These are phyloP conservation scores for Ramaria sp. DNA, from an alignment of 768 basidiomycete species.

Conservation along the genomic window DNA sequence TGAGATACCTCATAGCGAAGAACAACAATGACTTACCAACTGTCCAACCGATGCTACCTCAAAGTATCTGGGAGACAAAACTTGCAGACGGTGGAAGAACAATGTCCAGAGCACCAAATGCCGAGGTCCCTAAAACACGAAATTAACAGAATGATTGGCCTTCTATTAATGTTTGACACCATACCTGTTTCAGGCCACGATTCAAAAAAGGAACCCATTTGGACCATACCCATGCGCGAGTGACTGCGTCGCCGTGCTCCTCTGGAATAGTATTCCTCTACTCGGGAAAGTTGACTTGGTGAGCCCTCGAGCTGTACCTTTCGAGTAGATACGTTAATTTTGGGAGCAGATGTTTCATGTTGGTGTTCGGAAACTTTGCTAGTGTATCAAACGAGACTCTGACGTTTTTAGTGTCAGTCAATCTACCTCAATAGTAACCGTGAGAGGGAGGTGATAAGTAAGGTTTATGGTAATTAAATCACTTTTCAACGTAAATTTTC, in stretches of 20 bases:
- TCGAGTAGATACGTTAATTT: conserved; percentile 49
- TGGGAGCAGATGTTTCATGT: conserved; percentile 68
- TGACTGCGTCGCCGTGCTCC: conserved; percentile 42
- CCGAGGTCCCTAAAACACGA: conserved; percentile 48
- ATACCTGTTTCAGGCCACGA: conserved; percentile 79
- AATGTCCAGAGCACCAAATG: conserved; percentile 77
- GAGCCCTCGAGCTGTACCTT: too few relatives aligned
- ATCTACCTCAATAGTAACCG: conserved; percentile 51
- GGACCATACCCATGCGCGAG: conserved; percentile 81
- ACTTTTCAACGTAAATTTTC: too few relatives aligned
- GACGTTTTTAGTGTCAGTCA: background rate
- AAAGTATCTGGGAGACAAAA: conserved; percentile 72
- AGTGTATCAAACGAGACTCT: too few relatives aligned
- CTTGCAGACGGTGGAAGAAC: conserved; percentile 61
- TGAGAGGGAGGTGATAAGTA: conserved; percentile 53
- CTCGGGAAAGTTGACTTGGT: too few relatives aligned
- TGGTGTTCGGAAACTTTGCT: conserved; percentile 51
- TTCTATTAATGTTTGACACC: background rate
- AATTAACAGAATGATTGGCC: background rate
- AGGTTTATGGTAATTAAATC: conserved; percentile 87
- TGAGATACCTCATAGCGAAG: background rate
- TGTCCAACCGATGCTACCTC: conserved; percentile 90
- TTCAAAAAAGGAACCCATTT: conserved; percentile 66
- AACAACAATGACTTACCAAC: conserved; percentile 38
- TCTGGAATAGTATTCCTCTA: conserved; percentile 36